Conservation (phyloP, 176 grass and related monocot genomes). For the Triticum timopheevii region DNA sequence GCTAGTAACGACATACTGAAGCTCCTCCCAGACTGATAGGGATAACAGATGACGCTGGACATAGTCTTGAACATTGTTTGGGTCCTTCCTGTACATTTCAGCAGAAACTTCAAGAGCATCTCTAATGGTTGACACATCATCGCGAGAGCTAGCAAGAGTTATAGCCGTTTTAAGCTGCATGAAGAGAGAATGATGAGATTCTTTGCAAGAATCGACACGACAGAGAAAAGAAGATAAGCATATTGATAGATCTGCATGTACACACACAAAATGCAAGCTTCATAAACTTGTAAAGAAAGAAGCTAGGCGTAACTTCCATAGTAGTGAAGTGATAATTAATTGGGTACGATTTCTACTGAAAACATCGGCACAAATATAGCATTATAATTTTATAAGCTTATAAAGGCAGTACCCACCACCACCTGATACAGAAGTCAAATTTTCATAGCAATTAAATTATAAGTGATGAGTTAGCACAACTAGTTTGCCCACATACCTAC, state of each 20-base stretch:
- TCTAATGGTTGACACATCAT: slow-evolving; percentile 86
- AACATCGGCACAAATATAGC: slow-evolving; percentile 6
- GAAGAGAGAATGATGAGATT: slow-evolving; percentile 20
- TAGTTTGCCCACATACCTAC: slow-evolving; percentile 20
- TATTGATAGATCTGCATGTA: not conserved
- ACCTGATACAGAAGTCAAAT: not conserved
- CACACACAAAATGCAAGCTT: slow-evolving; percentile 17
- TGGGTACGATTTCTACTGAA: not conserved
- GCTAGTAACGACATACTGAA: slow-evolving; percentile 61
- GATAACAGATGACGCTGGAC: slow-evolving; percentile 97
- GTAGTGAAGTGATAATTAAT: slow-evolving; percentile 14
- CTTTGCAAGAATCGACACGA: slow-evolving; percentile 14
- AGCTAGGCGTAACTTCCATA: not conserved
- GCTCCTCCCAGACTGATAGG: slow-evolving; percentile 93
- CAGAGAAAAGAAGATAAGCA: slow-evolving; percentile 1
- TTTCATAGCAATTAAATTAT: slow-evolving; percentile 10
- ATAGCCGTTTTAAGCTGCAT: slow-evolving; percentile 91
- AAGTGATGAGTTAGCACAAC: not conserved
- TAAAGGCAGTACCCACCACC: not conserved
- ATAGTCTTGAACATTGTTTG: slow-evolving; percentile 98
- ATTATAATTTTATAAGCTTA: not conserved
- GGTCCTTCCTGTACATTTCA: slow-evolving; percentile 97
- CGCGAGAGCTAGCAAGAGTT: slow-evolving; percentile 72
- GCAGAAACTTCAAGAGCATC: slow-evolving; percentile 99
- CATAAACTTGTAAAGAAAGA: not conserved